Conservation (phyloP, 768 basidiomycete species). For the Rhizopogon sp. region DNA sequence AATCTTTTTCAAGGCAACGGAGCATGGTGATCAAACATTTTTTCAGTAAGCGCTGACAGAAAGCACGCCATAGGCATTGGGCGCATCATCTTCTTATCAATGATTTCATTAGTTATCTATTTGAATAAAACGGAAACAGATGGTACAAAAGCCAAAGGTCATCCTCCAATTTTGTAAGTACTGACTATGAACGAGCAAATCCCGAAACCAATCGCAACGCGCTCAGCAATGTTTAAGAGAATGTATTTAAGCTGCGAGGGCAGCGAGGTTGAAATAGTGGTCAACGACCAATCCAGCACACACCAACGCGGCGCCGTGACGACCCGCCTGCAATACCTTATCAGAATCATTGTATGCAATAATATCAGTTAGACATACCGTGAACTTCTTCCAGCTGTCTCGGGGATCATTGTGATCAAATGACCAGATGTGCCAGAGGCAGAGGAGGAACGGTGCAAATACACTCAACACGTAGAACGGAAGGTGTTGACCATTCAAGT, state of each 20-base stretch:
- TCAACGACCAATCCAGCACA: not conserved
- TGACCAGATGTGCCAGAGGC: not conserved
- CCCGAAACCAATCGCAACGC: too few relatives aligned
- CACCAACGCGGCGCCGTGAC: not conserved
- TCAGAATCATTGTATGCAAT: not conserved
- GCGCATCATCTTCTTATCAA: too few relatives aligned
- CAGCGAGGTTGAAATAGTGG: not conserved
- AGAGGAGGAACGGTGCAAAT: not conserved
- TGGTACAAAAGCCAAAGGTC: too few relatives aligned
- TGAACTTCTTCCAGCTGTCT: not conserved
- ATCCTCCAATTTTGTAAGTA: too few relatives aligned
- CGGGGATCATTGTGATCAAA: not conserved
- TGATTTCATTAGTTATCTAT: too few relatives aligned
- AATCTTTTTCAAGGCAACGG: too few relatives aligned
- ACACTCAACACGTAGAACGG: not conserved
- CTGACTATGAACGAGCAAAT: too few relatives aligned
- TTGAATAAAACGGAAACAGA: too few relatives aligned
- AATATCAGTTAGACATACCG: not conserved
- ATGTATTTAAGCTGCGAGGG: not conserved
- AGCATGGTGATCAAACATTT: too few relatives aligned
- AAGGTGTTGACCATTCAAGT: constrained; percentile 44
- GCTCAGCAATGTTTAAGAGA: too few relatives aligned
- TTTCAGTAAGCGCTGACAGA: too few relatives aligned
- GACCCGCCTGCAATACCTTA: not conserved
- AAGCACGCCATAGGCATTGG: too few relatives aligned